Conservation (phyloP, 2,329 filamentous ascomycete genomes). For the Fusarium pseudoanthophilum region DNA sequence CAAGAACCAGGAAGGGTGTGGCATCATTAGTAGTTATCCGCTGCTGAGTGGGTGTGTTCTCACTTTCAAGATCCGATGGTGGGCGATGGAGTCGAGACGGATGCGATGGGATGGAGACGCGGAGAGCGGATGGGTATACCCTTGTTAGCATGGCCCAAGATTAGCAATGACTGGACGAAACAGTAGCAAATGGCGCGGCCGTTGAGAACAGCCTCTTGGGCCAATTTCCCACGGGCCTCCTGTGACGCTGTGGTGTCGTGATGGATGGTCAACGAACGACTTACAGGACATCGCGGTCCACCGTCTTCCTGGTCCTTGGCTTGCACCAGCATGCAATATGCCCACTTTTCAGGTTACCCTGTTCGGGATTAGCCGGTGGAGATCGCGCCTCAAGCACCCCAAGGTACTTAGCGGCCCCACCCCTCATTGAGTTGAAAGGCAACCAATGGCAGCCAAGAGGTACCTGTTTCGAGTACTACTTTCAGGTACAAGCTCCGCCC, state of each 20-base stretch:
- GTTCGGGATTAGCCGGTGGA: slow-evolving; percentile 27
- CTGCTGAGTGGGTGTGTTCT: slow-evolving; percentile 18
- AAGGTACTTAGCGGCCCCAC: slow-evolving; percentile 11
- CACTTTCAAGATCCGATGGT: slow-evolving; percentile 39
- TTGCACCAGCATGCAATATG: slow-evolving; percentile 3
- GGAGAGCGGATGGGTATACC: slow-evolving; percentile 38
- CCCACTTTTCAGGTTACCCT: slow-evolving; percentile 27
- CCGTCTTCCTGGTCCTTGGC: slow-evolving; percentile 24
- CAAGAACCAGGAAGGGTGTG: slow-evolving; percentile 28
- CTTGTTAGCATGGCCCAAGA: slow-evolving; percentile 24
- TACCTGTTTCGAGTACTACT: slow-evolving; percentile 36
- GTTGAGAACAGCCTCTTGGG: slow-evolving; percentile 33
- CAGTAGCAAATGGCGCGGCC: slow-evolving; percentile 37
- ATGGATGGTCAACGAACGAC: slow-evolving; percentile 35
- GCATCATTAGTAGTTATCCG: slow-evolving; percentile 25
- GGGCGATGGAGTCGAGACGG: slow-evolving; percentile 22
- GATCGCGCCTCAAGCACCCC: not conserved
- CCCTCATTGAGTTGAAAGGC: slow-evolving; percentile 4
- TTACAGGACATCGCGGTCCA: slow-evolving; percentile 39
- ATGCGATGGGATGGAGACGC: slow-evolving; percentile 30
- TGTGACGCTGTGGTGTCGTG: slow-evolving; percentile 43
- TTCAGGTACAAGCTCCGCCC: slow-evolving; percentile 26
- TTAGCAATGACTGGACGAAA: slow-evolving; percentile 40
- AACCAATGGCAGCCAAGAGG: slow-evolving; percentile 27
- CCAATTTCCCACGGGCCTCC: slow-evolving; percentile 43